These are phyloP conservation scores for Kappamyces sp. DNA, from an alignment of 192 early-diverging fungal genomes.

Conservation along the genomic window DNA sequence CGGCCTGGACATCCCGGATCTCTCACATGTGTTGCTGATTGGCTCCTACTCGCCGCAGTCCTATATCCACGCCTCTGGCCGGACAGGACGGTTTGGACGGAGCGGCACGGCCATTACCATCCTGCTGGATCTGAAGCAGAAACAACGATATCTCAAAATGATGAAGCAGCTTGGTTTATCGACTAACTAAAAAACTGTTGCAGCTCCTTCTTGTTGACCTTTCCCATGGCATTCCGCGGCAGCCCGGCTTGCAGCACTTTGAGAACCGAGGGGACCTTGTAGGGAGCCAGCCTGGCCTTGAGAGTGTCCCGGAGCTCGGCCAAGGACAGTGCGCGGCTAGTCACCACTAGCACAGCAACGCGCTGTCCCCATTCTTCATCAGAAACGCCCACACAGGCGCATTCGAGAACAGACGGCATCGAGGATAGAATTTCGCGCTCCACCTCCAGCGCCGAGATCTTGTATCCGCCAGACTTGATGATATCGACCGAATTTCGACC, in stretches of 20 bases:
- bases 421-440: constrained; percentile 68
- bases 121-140: background rate
- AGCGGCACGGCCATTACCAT: constrained; percentile 27
- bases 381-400: constrained; percentile 66
- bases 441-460: constrained; percentile 76
- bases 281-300: constrained; percentile 60
- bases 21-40: constrained; percentile 77
- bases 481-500: constrained; percentile 80
- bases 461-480: constrained; percentile 85
- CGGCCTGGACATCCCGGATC: constrained; percentile 76
- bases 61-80: constrained; percentile 85
- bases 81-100: constrained; percentile 73
- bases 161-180: constrained; percentile 1
- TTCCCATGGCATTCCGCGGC: constrained; percentile 84
- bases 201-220: constrained; percentile 79
- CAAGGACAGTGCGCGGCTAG: constrained; percentile 27
- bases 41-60: constrained; percentile 64
- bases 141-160: constrained; percentile 4
- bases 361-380: constrained; percentile 73
- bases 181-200: constrained; percentile 36
- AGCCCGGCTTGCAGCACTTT: constrained; percentile 44
- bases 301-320: constrained; percentile 42
- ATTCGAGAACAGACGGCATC: constrained; percentile 56
- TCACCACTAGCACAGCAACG: constrained; percentile 62
- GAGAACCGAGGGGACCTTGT: constrained; percentile 66